Evolutionary conservation across 371 early-diverging fungal species (phyloP), one percentile per base, ranked within the genome.

Genomic region (Saksenaea vasiformis): DNA sequence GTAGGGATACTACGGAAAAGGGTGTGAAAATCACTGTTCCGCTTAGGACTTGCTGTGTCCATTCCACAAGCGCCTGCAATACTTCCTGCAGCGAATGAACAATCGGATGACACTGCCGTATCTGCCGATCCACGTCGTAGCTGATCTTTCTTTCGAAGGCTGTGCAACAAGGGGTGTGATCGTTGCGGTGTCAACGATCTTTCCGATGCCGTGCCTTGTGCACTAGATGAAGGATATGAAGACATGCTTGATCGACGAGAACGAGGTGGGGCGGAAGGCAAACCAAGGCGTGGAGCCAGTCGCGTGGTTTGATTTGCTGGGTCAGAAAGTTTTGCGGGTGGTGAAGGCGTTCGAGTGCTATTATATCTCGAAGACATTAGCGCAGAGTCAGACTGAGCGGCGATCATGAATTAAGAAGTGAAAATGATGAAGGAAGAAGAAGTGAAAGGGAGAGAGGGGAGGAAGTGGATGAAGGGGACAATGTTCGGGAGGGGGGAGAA

Each of bases 1-100:
- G 74, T 73, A 36, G 84, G 84, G 8, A 85, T 72, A 54, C 74
- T 77, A 5, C 76, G 68, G 55, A 85, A 85, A 31, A 81, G 66
- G 7, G 72, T 31, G 64, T 85, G 85, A 55, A 84, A 84, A 41
- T 84, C 85, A n/a, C 51, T 38, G 61, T 76, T 71, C 26, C 76
- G 66, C 37, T 73, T 69, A 28, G 76, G 66, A 56, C 70, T 72
- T 10, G 78, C 75, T 60, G 19, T 41, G 44, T 60, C 60, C 3
- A 60, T 43, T 41, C 60, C 60, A 28, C 60, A 60, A 38, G 35
- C 31, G 17, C 27, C 47, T 27, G 60, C 60, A 36, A 60, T 26
- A n/a, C 60, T 60, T 11, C 60, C 60, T 5, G 28, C 60, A 17
- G 36, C 28, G 15, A 60, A 60, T 28, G 47, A 43, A 35, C 60